Conservation (phyloP, 1,284 basidiomycete genomes). For the Pisolithus thermaeus region DNA sequence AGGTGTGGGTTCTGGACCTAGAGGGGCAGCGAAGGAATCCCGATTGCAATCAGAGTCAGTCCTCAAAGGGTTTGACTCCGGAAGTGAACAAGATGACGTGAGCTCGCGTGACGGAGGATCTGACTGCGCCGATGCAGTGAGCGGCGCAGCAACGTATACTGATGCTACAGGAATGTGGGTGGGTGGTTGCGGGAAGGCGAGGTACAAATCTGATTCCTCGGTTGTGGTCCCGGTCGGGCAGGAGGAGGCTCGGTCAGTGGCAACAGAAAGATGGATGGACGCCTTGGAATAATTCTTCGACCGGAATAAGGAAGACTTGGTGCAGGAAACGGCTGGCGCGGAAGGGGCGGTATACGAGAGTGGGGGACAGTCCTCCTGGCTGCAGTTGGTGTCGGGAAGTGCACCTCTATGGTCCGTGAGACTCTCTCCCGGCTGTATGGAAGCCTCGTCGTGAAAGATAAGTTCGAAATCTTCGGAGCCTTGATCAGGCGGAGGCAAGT, state of each 20-base stretch:
- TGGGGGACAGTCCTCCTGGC: slow-evolving; percentile 5
- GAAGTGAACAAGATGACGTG: slow-evolving; percentile 26
- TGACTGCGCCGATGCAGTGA: slow-evolving; percentile 12
- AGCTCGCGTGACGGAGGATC: slow-evolving; percentile 11
- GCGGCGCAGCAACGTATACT: slow-evolving; percentile 12
- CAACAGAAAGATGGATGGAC: slow-evolving; percentile 31
- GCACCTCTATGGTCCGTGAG: slow-evolving; percentile 7
- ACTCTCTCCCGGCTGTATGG: slow-evolving; percentile 20
- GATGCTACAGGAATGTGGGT: slow-evolving; percentile 33
- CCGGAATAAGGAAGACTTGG: slow-evolving; percentile 33
- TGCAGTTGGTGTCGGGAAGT: slow-evolving; percentile 6
- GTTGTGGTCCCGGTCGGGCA: slow-evolving; percentile 28
- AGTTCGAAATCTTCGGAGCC: slow-evolving; percentile 47
- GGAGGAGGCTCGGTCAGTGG: slow-evolving; percentile 28
- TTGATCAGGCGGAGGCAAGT: slow-evolving; percentile 16
- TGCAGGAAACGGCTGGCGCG: slow-evolving; percentile 23
- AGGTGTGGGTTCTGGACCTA: slow-evolving; percentile 1
- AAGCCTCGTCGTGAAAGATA: slow-evolving; percentile 45
- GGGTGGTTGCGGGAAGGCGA: slow-evolving; percentile 33
- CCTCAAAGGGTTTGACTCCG: slow-evolving; percentile 34
- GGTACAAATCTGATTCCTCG: slow-evolving; percentile 30
- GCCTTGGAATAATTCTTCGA: slow-evolving; percentile 34
- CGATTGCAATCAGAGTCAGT: slow-evolving; percentile 10
- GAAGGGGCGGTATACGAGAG: slow-evolving; percentile 13
- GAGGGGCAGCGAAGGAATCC: slow-evolving; percentile 2